Conservation (phyloP, 495 filamentous ascomycete species). For the Neurospora cerealis region DNA sequence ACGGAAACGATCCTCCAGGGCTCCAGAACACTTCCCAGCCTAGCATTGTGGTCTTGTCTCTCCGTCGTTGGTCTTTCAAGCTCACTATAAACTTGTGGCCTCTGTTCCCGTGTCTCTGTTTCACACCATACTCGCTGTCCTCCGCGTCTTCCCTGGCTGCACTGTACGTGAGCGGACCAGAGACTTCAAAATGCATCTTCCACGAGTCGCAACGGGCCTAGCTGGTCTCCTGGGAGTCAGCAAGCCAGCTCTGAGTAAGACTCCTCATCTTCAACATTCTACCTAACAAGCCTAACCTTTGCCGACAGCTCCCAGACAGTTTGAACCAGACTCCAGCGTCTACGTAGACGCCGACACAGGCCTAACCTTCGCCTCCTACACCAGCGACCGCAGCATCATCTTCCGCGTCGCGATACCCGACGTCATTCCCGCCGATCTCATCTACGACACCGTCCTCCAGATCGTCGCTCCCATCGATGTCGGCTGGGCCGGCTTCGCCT, state of each 20-base stretch:
- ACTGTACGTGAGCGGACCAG: background rate
- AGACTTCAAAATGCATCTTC: constrained; percentile 15
- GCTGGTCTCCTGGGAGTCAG: constrained; percentile 18
- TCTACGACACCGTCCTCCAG: constrained; percentile 35
- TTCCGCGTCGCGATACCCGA: constrained; percentile 33
- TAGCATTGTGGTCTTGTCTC: background rate
- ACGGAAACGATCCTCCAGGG: constrained; percentile 11
- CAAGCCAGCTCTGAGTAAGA: constrained; percentile 1
- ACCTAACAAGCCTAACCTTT: background rate
- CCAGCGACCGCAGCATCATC: constrained; percentile 23
- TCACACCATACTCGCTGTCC: background rate
- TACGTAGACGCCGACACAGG: constrained; percentile 31
- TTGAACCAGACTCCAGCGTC: constrained; percentile 24
- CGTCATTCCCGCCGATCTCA: constrained; percentile 17
- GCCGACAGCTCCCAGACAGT: constrained; percentile 14
- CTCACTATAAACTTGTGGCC: background rate
- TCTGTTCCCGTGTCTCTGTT: background rate
- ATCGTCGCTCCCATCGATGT: constrained; percentile 26
- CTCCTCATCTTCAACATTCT: background rate
- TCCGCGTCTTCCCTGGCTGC: background rate
- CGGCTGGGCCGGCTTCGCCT: constrained; percentile 37
- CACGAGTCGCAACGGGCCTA: constrained; percentile 5
- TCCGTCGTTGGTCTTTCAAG: background rate
- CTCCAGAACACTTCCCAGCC: background rate
- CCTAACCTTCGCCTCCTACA: constrained; percentile 31